Percentiles rank a stretch among this genome's conserved stretches.
Conservation (phyloP, 257 asterid genomes). For the Plantago elongata region DNA sequence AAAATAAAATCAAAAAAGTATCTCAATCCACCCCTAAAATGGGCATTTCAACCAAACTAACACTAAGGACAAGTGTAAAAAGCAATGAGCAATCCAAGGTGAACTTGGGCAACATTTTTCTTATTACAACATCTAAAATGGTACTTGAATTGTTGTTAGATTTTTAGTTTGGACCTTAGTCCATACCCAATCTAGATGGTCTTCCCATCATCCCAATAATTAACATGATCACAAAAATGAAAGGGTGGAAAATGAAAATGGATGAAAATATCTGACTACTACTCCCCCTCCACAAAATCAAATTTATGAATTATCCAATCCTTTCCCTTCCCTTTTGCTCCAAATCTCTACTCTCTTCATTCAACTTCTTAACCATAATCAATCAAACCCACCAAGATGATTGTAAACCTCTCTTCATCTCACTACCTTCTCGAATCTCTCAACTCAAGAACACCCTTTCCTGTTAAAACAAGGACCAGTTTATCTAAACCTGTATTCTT, state of each 20-base stretch:
- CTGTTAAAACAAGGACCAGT: slow-evolving; percentile 34
- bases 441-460: slow-evolving; percentile 39
- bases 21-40: no score
- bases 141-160: background rate
- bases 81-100: no score
- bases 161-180: no score
- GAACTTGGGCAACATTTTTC: no score
- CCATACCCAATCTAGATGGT: no score
- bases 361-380: slow-evolving; percentile 6
- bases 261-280: background rate
- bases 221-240: no score
- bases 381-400: slow-evolving; percentile 42
- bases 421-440: slow-evolving; percentile 36
- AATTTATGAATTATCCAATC: slow-evolving; percentile 1
- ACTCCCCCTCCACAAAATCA: slow-evolving; percentile 3
- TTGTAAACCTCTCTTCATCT: slow-evolving; percentile 47
- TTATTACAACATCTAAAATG: no score
- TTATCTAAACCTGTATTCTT: slow-evolving; percentile 27
- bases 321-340: background rate
- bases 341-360: background rate
- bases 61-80: no score
- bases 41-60: no score
- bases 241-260: background rate
- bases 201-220: no score
- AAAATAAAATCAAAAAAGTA: no score